Conservation (phyloP, 2,329 filamentous ascomycete genomes). For the Venturia oleaginea region DNA sequence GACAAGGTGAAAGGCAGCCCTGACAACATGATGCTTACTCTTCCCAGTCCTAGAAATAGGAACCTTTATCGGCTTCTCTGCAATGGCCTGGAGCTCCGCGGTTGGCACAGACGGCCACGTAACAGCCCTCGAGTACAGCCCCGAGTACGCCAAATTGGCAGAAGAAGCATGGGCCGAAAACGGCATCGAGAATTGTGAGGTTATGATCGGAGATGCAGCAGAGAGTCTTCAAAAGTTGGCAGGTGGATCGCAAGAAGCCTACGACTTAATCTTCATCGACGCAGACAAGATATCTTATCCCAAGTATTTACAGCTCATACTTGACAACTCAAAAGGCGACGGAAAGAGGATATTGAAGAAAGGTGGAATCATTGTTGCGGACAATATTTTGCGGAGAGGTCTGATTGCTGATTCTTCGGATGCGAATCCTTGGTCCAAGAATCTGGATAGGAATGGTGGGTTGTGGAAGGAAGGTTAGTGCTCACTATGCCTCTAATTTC, state of each 20-base stretch:
- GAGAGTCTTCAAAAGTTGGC: neutral
- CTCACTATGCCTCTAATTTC: neutral
- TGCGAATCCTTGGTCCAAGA: neutral
- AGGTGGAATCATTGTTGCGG: neutral
- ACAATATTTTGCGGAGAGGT: neutral
- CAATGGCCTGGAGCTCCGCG: neutral
- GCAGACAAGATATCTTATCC: neutral
- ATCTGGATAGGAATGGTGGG: neutral
- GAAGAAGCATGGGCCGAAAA: neutral
- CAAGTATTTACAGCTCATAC: neutral
- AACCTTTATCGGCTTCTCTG: neutral
- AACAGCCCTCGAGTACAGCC: neutral
- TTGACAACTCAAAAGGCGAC: neutral
- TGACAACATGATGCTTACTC: neutral
- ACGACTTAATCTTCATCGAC: neutral
- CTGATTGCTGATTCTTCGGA: neutral
- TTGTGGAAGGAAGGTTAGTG: neutral
- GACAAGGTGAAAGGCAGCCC: neutral
- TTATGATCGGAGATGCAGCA: neutral
- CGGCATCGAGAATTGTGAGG: neutral
- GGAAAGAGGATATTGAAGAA: neutral
- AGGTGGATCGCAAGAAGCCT: neutral
- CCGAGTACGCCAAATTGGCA: neutral
- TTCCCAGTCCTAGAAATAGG: neutral
- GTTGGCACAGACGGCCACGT: neutral